Percentiles rank a stretch among this genome's conserved stretches.
Evolutionary conservation across 176 grass and related monocot genomes (phyloP).

Genomic region (Phoenix roebelenii): DNA sequence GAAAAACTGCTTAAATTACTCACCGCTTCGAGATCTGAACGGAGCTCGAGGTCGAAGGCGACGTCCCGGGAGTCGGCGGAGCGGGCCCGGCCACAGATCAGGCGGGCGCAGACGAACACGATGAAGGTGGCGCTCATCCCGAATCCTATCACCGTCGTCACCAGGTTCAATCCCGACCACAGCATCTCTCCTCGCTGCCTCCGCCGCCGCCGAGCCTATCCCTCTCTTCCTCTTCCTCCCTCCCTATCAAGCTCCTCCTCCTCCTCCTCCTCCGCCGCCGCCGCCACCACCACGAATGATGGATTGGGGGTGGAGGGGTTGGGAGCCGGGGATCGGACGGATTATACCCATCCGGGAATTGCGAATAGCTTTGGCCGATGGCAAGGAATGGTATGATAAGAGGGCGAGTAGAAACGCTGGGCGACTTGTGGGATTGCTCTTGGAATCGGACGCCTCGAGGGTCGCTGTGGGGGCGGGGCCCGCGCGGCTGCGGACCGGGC

Average conservation of each 20-base stretch:
- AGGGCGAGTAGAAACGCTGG: neutral
- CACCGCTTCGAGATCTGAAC: conserved; percentile 57
- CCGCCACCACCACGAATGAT: neutral
- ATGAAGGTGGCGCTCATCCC: conserved; percentile 97
- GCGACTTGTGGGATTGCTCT: conserved; percentile 6
- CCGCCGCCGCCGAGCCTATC: too few relatives aligned
- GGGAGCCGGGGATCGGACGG: conserved; percentile 20
- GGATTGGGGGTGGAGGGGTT: conserved; percentile 20
- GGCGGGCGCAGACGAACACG: conserved; percentile 82
- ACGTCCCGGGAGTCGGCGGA: conserved; percentile 23
- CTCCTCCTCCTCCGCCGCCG: neutral
- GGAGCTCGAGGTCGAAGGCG: conserved; percentile 59
- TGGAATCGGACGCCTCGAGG: neutral
- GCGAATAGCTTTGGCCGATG: conserved; percentile 45
- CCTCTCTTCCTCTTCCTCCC: neutral
- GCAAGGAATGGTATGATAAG: conserved; percentile 34
- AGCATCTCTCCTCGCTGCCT: conserved; percentile 34
- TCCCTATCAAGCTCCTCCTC: neutral
- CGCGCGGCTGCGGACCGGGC: conserved; percentile 1
- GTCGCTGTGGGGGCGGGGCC: neutral
- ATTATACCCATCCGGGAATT: conserved; percentile 51
- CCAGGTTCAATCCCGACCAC: conserved; percentile 80
- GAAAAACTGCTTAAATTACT: conserved; percentile 12
- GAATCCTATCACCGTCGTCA: conserved; percentile 93
- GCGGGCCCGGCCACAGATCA: conserved; percentile 68